Conservation (phyloP, 2,329 filamentous ascomycete genomes). For the Pezicula carpinea region DNA sequence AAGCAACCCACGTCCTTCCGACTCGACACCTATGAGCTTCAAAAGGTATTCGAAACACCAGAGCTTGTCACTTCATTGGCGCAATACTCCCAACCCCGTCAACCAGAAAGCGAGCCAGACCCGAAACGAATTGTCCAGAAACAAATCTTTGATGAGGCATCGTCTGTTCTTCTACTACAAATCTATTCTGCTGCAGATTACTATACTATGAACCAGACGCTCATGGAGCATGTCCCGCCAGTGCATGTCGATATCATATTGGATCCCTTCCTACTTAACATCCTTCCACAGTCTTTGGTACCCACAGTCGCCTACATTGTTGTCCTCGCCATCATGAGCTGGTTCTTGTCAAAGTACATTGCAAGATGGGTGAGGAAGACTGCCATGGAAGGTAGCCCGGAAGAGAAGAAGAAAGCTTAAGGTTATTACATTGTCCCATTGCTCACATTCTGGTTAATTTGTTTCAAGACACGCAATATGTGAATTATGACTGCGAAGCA, state of each 20-base stretch:
- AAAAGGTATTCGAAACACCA: conserved; percentile 56
- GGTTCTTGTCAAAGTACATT: conserved; percentile 23
- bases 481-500: background rate
- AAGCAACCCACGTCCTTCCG: conserved; percentile 84
- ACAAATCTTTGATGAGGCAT: conserved; percentile 9
- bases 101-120: conserved; percentile 23
- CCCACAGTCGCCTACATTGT: conserved; percentile 67
- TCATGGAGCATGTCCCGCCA: conserved; percentile 71
- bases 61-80: conserved; percentile 62
- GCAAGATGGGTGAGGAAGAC: conserved; percentile 17
- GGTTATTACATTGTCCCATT: background rate
- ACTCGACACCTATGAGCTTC: conserved; percentile 59
- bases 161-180: conserved; percentile 45
- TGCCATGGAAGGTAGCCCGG: background rate
- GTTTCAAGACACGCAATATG: background rate
- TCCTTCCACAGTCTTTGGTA: conserved; percentile 72
- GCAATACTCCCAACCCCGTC: conserved; percentile 51
- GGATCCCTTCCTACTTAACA: conserved; percentile 77
- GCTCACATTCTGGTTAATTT: background rate
- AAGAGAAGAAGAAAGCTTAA: conserved; percentile 17
- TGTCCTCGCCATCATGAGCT: conserved; percentile 46
- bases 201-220: conserved; percentile 65
- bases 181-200: conserved; percentile 79
- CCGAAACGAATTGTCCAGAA: conserved; percentile 2
- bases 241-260: conserved; percentile 80